A percentile compares a stretch with the other conserved stretches of the same genome.
phyloP scores from a whole-genome alignment of 2,329 filamentous ascomycete genomes.

The Fusarium citri region DNA sequence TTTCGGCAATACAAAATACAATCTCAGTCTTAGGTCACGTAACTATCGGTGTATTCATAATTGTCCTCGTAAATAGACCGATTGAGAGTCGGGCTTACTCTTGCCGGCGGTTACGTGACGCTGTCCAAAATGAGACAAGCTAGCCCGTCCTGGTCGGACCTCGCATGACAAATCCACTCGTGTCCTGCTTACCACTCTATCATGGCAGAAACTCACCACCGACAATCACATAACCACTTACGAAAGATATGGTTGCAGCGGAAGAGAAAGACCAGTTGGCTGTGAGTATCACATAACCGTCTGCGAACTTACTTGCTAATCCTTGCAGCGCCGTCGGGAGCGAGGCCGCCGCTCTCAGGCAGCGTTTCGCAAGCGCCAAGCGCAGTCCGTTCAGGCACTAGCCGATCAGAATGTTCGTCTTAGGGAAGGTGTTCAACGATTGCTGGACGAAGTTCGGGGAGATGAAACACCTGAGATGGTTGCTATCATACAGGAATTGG shows the following conservation, averaged over 20 bases:
- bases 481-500: background rate
- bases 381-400: background rate
- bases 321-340: constrained; percentile 1
- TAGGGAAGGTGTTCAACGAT: background rate
- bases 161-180: constrained; percentile 6
- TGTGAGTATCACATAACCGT: background rate
- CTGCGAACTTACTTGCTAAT: background rate
- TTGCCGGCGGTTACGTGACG: constrained; percentile 18
- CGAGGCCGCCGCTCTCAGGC: constrained; percentile 17
- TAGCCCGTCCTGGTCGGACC: background rate
- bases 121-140: background rate
- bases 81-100: background rate
- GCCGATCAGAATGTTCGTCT: background rate
- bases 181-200: background rate
- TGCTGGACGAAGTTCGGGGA: background rate
- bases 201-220: background rate
- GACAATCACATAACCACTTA: background rate
- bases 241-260: background rate
- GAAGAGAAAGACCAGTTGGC: background rate
- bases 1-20: background rate
- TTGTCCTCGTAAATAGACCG: background rate
- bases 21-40: background rate
- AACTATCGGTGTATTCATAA: background rate
- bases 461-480: constrained; percentile 1
- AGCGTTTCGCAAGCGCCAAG: constrained; percentile 16